These are phyloP conservation scores for Achaetomiella virescens DNA, from an alignment of 495 filamentous ascomycete species.

Conservation along the genomic window DNA sequence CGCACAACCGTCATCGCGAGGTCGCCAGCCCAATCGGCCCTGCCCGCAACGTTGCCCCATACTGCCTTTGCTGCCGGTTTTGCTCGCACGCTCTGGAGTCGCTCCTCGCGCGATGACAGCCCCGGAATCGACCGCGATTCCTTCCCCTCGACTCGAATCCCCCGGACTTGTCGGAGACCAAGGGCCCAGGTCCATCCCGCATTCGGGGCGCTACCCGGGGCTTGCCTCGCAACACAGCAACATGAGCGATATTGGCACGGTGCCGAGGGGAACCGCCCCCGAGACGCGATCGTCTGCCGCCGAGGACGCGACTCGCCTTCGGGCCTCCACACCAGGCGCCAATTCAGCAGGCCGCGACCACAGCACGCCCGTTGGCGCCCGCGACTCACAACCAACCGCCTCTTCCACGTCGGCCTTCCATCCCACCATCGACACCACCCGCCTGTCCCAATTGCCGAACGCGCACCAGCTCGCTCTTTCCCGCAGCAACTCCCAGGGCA, in stretches of 20 bases:
- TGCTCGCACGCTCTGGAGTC: conserved; percentile 4
- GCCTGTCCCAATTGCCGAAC: conserved; percentile 7
- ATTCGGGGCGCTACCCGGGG: conserved; percentile 10
- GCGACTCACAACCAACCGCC: conserved; percentile 9
- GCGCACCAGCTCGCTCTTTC: conserved; percentile 28
- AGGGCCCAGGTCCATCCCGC: conserved; percentile 16
- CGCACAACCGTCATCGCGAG: conserved; percentile 21
- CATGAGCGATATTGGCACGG: conserved; percentile 9
- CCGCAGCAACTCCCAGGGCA: conserved; percentile 39
- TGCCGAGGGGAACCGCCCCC: not conserved
- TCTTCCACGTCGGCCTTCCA: conserved; percentile 1
- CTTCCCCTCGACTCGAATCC: conserved; percentile 23
- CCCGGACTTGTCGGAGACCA: conserved; percentile 24
- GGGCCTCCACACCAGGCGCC: not conserved
- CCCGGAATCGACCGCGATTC: conserved; percentile 19
- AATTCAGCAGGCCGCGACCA: conserved; percentile 19
- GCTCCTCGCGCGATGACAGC: conserved; percentile 20
- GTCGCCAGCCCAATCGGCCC: conserved; percentile 10
- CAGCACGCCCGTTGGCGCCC: not conserved
- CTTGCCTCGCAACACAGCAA: conserved; percentile 4
- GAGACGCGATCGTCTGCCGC: conserved; percentile 6
- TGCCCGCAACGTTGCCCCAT: conserved; percentile 8
- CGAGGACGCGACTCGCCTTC: conserved; percentile 18
- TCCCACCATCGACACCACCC: not conserved
- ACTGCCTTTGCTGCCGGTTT: conserved; percentile 7